Conservation (phyloP, 2,329 filamentous ascomycete genomes). For the Phyllachora maydis region DNA sequence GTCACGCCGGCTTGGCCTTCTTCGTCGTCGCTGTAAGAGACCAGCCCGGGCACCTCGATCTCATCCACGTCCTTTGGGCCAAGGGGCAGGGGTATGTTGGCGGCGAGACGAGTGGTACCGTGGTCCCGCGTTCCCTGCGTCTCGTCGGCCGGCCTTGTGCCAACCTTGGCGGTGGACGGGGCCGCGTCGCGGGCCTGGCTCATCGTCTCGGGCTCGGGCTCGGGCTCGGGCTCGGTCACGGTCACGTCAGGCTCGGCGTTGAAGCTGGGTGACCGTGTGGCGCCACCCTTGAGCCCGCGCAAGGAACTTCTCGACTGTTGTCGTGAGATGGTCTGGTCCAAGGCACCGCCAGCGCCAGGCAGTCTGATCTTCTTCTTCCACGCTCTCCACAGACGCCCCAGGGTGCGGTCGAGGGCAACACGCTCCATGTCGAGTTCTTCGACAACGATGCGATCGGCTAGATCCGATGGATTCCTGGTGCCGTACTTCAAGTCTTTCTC, state of each 20-base stretch:
- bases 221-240: slow-evolving; percentile 15
- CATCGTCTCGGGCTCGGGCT: slow-evolving; percentile 2
- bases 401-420: slow-evolving; percentile 68
- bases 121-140: no score
- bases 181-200: no score
- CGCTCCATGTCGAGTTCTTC: slow-evolving; percentile 87
- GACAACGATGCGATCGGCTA: slow-evolving; percentile 52
- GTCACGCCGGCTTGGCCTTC: slow-evolving; percentile 33
- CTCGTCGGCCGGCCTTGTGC: no score
- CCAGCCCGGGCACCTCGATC: slow-evolving; percentile 59
- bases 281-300: slow-evolving; percentile 11
- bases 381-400: slow-evolving; percentile 79
- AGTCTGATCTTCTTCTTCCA: slow-evolving; percentile 76
- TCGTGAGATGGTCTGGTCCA: slow-evolving; percentile 15
- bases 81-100: slow-evolving; percentile 47
- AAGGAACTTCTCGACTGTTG: slow-evolving; percentile 27
- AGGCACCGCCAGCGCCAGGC: slow-evolving; percentile 22
- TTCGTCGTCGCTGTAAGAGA: slow-evolving; percentile 40
- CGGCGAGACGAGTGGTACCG: no score
- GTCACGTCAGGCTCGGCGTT: slow-evolving; percentile 14
- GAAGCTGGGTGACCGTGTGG: slow-evolving; percentile 17
- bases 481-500: slow-evolving; percentile 37
- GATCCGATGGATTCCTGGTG: slow-evolving; percentile 19
- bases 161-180: no score
- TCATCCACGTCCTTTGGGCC: slow-evolving; percentile 51